Conservation (phyloP, 2,329 filamentous ascomycete species). For the Paecilomyces formosus region DNA sequence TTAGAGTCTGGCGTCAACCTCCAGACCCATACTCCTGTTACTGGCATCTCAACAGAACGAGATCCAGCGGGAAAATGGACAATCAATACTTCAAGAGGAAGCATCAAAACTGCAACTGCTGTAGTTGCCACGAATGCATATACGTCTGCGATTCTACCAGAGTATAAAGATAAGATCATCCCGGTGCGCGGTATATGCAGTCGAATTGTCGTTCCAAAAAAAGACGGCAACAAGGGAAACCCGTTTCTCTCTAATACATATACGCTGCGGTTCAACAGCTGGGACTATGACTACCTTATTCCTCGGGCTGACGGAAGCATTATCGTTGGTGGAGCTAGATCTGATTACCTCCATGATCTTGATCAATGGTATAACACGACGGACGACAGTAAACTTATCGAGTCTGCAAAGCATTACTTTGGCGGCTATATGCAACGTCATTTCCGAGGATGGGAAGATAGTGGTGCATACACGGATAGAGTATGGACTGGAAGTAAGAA, state of each 20-base stretch:
- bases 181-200: conserved; percentile 58
- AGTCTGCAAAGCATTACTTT: conserved; percentile 33
- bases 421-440: conserved; percentile 30
- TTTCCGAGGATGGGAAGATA: conserved; percentile 29
- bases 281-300: conserved; percentile 44
- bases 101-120: conserved; percentile 54
- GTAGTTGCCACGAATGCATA: conserved; percentile 80
- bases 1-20: conserved; percentile 39
- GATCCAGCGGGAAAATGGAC: conserved; percentile 43
- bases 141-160: conserved; percentile 65
- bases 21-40: conserved; percentile 46
- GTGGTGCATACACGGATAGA: conserved; percentile 20
- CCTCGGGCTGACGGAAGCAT: conserved; percentile 47
- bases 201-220: conserved; percentile 19
- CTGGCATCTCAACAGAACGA: conserved; percentile 16
- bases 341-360: conserved; percentile 25
- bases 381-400: conserved; percentile 43
- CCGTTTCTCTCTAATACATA: conserved; percentile 43
- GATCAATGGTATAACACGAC: conserved; percentile 39
- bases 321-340: conserved; percentile 56
- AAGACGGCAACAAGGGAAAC: conserved; percentile 7
- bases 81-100: conserved; percentile 62
- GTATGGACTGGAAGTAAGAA: conserved; percentile 29
- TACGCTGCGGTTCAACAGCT: conserved; percentile 45
- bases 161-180: conserved; percentile 63